phyloP scores from a whole-genome alignment of 2,329 filamentous ascomycete species.

The Clarireedia hainanense region DNA sequence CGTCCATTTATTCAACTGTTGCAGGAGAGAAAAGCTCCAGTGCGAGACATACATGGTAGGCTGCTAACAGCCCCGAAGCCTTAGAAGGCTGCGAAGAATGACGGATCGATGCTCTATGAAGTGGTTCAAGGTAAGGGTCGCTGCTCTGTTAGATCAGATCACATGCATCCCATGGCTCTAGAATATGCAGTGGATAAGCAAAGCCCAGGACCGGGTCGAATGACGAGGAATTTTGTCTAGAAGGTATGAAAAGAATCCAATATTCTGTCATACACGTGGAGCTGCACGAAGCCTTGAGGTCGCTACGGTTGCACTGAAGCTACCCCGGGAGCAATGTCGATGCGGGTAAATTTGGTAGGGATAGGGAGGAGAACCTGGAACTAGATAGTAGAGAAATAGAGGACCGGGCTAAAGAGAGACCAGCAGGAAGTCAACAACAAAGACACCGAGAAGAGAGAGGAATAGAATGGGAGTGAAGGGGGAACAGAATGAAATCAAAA shows the following conservation, averaged over 20 bases:
- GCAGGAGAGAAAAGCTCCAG: background rate
- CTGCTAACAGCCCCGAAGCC: slow-evolving; percentile 23
- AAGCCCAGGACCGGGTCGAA: background rate
- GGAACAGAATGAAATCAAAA: too few relatives aligned
- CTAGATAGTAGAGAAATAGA: too few relatives aligned
- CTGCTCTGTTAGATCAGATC: slow-evolving; percentile 18
- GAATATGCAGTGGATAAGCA: slow-evolving; percentile 1
- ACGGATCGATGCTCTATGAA: slow-evolving; percentile 6
- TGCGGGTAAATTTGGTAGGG: background rate
- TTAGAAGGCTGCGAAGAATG: slow-evolving; percentile 18
- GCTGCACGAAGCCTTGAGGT: slow-evolving; percentile 1
- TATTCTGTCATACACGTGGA: slow-evolving; percentile 3
- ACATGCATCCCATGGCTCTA: slow-evolving; percentile 17
- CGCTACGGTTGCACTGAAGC: background rate
- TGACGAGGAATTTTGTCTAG: background rate
- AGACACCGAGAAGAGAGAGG: too few relatives aligned
- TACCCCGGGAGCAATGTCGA: background rate
- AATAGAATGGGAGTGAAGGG: too few relatives aligned
- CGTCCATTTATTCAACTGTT: slow-evolving; percentile 6
- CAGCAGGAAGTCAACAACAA: too few relatives aligned
- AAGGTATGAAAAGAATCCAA: background rate
- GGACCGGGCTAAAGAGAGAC: too few relatives aligned
- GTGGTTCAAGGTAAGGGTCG: slow-evolving; percentile 12
- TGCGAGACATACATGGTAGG: slow-evolving; percentile 27
- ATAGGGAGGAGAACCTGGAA: background rate